Conservation (phyloP, 345 rosid species). For the Gossypium rotundifolium region DNA sequence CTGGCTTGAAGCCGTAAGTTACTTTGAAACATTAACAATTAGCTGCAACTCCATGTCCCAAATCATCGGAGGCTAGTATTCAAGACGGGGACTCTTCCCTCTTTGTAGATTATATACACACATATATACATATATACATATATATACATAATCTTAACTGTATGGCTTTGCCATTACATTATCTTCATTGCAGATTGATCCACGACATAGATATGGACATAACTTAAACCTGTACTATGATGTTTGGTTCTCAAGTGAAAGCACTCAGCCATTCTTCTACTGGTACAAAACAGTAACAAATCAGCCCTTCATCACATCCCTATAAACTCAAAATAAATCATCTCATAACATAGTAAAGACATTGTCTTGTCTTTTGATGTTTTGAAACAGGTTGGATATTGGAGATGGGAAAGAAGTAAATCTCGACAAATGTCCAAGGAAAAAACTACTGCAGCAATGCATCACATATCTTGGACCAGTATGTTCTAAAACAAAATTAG, state of each 20-base stretch:
- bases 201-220: conserved; percentile 66
- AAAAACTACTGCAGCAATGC: conserved; percentile 42
- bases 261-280: conserved; percentile 64
- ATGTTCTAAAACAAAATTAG: conserved; percentile 7
- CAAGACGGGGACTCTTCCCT: too few species aligned
- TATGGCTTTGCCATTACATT: background rate
- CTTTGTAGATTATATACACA: too few species aligned
- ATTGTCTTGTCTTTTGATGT: background rate
- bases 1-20: conserved; percentile 97
- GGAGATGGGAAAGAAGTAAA: conserved; percentile 53
- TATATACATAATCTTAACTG: background rate
- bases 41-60: too few species aligned
- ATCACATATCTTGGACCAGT: conserved; percentile 64
- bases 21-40: background rate
- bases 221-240: conserved; percentile 60
- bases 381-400: conserved; percentile 46
- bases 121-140: background rate
- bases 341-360: background rate
- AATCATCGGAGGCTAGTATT: too few species aligned
- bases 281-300: conserved; percentile 28
- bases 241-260: conserved; percentile 48
- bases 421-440: conserved; percentile 41
- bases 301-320: background rate
- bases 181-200: conserved; percentile 44
- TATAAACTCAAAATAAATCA: background rate